Evolutionary conservation across 1,284 basidiomycete species (phyloP).

Genomic region (Ganoderma lingzhi): DNA sequence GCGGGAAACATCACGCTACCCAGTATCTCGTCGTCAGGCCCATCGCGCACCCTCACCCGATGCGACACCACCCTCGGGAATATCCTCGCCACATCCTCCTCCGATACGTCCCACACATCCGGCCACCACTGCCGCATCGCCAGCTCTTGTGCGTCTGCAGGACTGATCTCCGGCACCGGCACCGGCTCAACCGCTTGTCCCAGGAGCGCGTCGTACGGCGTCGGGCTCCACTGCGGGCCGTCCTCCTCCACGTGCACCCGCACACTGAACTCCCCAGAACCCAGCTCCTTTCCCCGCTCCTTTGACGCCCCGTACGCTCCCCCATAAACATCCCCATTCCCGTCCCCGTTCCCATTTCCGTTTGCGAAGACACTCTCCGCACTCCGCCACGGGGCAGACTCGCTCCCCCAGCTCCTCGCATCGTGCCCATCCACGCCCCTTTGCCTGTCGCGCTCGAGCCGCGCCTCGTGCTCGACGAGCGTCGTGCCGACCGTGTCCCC

Average conservation of each 20-base stretch:
- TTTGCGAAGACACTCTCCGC: conserved; percentile 26
- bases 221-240: conserved; percentile 11
- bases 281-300: background rate
- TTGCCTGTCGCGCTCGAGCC: conserved; percentile 22
- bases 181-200: background rate
- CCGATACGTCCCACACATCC: conserved; percentile 64
- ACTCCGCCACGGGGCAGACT: conserved; percentile 22
- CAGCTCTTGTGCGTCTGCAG: conserved; percentile 21
- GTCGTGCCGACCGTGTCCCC: conserved; percentile 49
- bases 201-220: conserved; percentile 14
- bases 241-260: conserved; percentile 21
- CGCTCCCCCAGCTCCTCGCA: conserved; percentile 28
- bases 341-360: conserved; percentile 1
- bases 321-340: conserved; percentile 9
- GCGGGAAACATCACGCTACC: conserved; percentile 62
- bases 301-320: conserved; percentile 2
- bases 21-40: conserved; percentile 72
- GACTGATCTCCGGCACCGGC: background rate
- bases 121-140: conserved; percentile 22
- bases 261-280: conserved; percentile 20
- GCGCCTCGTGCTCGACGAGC: conserved; percentile 33
- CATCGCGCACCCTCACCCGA: conserved; percentile 69
- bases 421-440: conserved; percentile 23
- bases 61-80: conserved; percentile 76
- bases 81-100: conserved; percentile 74